Evolutionary conservation across 768 basidiomycete species (phyloP).

Genomic region (Gymnopilus junonius): DNA sequence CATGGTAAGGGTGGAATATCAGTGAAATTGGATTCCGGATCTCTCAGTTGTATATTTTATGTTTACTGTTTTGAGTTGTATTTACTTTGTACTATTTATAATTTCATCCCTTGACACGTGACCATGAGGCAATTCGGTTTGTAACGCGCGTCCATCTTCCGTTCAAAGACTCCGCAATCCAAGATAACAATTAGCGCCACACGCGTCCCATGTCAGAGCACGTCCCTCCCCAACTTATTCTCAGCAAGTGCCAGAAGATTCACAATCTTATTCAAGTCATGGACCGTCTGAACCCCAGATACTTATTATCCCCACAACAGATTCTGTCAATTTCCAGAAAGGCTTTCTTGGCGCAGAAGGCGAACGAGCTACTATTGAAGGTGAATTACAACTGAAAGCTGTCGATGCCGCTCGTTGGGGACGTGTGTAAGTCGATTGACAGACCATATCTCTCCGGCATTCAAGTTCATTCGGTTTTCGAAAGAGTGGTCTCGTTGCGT

Average conservation of each 20-base stretch:
- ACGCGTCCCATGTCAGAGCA: constrained; percentile 39
- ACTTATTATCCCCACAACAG: constrained; percentile 71
- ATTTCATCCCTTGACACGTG: constrained; percentile 17
- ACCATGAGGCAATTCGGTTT: constrained; percentile 5
- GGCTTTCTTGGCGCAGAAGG: constrained; percentile 85
- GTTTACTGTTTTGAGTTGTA: constrained; percentile 18
- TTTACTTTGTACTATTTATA: not conserved
- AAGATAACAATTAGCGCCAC: constrained; percentile 1
- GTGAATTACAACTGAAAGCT: constrained; percentile 86
- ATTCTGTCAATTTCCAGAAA: constrained; percentile 81
- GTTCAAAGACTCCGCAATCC: not conserved
- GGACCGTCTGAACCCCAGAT: constrained; percentile 57
- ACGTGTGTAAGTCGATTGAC: constrained; percentile 63
- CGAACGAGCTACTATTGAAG: constrained; percentile 83
- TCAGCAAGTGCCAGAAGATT: constrained; percentile 44
- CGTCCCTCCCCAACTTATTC: constrained; percentile 67
- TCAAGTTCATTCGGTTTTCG: constrained; percentile 15
- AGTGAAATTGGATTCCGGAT: constrained; percentile 33
- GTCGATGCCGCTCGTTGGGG: constrained; percentile 59
- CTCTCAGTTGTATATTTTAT: constrained; percentile 26
- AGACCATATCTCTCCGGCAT: constrained; percentile 13
- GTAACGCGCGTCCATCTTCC: constrained; percentile 13
- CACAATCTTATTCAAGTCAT: constrained; percentile 19
- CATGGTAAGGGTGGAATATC: constrained; percentile 72
- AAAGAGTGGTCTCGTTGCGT: constrained; percentile 67